Conservation (phyloP, 495 filamentous ascomycete species). For the Penicillium nucicola region DNA sequence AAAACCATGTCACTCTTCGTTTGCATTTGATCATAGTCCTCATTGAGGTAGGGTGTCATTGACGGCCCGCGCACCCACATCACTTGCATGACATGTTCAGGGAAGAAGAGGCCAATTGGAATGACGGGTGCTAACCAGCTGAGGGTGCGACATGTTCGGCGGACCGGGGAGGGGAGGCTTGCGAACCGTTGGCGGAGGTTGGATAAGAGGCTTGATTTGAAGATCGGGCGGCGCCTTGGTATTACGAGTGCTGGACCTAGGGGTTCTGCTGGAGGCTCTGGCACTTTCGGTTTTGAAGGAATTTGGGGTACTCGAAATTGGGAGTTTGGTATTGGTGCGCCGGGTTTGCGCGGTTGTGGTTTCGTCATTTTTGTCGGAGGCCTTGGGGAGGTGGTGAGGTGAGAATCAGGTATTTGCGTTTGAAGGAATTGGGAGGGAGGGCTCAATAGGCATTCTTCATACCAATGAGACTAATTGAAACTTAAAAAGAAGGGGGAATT, state of each 20-base stretch:
- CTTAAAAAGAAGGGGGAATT: not conserved
- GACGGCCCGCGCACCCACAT: slow-evolving; percentile 64
- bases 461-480: not conserved
- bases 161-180: slow-evolving; percentile 30
- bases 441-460: not conserved
- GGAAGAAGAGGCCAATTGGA: slow-evolving; percentile 63
- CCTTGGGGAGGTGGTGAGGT: not conserved
- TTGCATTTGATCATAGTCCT: slow-evolving; percentile 55
- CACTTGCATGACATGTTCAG: slow-evolving; percentile 57
- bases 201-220: slow-evolving; percentile 24
- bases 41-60: slow-evolving; percentile 77
- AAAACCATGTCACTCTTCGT: slow-evolving; percentile 49
- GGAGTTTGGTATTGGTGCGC: slow-evolving; percentile 1
- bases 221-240: slow-evolving; percentile 2
- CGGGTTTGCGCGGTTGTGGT: not conserved
- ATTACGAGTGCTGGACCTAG: slow-evolving; percentile 9
- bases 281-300: not conserved
- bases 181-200: slow-evolving; percentile 30
- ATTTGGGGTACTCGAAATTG: not conserved
- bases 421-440: not conserved
- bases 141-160: slow-evolving; percentile 31
- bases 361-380: slow-evolving; percentile 4
- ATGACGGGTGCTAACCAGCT: slow-evolving; percentile 57
- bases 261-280: not conserved
- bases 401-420: not conserved